These are phyloP conservation scores for Boeremia lycopersici DNA, from an alignment of 2,329 filamentous ascomycete species.

Conservation along the genomic window DNA sequence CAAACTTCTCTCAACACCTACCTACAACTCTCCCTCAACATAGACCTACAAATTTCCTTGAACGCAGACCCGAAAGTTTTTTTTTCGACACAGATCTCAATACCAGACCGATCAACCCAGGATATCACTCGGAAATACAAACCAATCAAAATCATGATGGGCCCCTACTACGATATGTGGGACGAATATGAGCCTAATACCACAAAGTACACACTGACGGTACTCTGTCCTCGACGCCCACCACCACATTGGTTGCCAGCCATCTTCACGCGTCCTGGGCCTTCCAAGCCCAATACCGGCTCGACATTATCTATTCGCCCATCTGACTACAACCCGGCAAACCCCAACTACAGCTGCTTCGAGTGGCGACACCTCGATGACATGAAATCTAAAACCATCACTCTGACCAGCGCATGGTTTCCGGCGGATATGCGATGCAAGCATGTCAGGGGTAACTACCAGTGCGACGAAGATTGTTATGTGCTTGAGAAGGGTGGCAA, in stretches of 20 bases:
- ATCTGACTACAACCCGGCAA: constrained; percentile 12
- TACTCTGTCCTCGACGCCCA: constrained; percentile 26
- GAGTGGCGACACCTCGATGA: constrained; percentile 18
- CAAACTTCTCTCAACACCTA: neutral
- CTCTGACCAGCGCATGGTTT: constrained; percentile 22
- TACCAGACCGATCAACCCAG: neutral
- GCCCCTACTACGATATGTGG: constrained; percentile 25
- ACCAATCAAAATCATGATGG: neutral
- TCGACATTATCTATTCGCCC: constrained; percentile 14
- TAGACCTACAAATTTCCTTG: too few species aligned
- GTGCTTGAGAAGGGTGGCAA: constrained; percentile 34
- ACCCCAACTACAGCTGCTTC: constrained; percentile 23
- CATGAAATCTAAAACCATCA: constrained; percentile 22
- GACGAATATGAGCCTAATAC: constrained; percentile 27
- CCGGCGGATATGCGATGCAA: constrained; percentile 27
- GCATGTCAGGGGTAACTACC: constrained; percentile 21
- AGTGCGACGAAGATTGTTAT: constrained; percentile 34
- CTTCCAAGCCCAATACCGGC: constrained; percentile 1
- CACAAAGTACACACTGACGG: constrained; percentile 31
- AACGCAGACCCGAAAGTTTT: too few species aligned
- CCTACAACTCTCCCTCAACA: neutral
- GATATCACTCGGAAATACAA: neutral
- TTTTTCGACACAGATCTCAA: too few species aligned
- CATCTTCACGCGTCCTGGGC: constrained; percentile 20
- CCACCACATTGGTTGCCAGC: constrained; percentile 24